Conservation (phyloP, 2,329 filamentous ascomycete species). For the Helminthosporium solani region DNA sequence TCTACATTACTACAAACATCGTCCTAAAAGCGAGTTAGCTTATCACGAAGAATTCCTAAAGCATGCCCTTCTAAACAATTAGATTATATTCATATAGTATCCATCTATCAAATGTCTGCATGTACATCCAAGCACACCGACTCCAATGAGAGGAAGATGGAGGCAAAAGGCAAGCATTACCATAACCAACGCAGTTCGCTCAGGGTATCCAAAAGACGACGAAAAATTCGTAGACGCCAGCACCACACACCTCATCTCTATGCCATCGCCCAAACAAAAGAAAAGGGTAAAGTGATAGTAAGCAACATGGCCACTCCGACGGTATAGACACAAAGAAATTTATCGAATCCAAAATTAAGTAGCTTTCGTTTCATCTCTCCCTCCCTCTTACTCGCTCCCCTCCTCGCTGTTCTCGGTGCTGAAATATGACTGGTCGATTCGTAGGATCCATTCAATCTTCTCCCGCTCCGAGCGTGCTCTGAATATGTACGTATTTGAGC, state of each 20-base stretch:
- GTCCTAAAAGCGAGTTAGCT: too few relatives aligned
- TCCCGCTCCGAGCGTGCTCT: slow-evolving; percentile 84
- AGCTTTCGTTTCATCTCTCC: neutral
- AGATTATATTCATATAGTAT: neutral
- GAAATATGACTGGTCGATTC: slow-evolving; percentile 82
- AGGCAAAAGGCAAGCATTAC: neutral
- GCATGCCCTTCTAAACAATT: neutral
- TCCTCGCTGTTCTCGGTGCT: slow-evolving; percentile 6
- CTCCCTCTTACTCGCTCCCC: neutral
- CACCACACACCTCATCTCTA: neutral
- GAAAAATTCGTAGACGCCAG: neutral
- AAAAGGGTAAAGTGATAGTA: neutral
- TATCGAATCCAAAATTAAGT: neutral
- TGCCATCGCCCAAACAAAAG: neutral
- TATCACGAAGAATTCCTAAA: too few relatives aligned
- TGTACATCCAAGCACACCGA: neutral
- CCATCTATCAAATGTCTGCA: neutral
- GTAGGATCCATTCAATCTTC: slow-evolving; percentile 96
- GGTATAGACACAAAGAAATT: neutral
- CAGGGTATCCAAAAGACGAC: slow-evolving; percentile 8
- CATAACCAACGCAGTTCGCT: slow-evolving; percentile 3
- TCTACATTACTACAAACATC: too few relatives aligned
- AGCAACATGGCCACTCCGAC: neutral
- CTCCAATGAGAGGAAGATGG: neutral
- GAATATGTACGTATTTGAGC: slow-evolving; percentile 93